Evolutionary conservation across 2,329 filamentous ascomycete genomes (phyloP).

Genomic region (Fusarium cyanostomum): DNA sequence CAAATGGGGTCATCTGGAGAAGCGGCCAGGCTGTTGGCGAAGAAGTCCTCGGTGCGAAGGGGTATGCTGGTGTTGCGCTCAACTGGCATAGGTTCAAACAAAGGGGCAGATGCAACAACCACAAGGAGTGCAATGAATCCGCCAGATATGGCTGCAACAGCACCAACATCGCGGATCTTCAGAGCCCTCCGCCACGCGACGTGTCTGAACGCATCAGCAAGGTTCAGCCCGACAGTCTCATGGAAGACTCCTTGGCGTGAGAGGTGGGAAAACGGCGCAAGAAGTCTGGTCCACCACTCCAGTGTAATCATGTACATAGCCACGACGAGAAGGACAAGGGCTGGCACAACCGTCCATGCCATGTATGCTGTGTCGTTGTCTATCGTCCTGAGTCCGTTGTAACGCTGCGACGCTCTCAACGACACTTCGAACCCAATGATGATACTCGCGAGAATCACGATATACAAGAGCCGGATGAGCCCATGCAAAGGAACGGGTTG

Average conservation of each 20-base stretch:
- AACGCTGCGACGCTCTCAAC: constrained; percentile 43
- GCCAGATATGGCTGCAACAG: constrained; percentile 41
- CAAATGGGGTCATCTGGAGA: constrained; percentile 36
- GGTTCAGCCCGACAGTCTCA: constrained; percentile 45
- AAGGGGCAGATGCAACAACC: constrained; percentile 44
- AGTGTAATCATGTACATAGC: constrained; percentile 45
- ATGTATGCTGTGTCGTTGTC: constrained; percentile 44
- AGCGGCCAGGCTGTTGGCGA: constrained; percentile 42
- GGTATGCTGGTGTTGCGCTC: constrained; percentile 35
- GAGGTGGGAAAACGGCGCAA: constrained; percentile 48
- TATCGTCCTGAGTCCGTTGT: constrained; percentile 46
- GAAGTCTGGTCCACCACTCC: constrained; percentile 46
- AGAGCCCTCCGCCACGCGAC: constrained; percentile 43
- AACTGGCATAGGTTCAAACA: constrained; percentile 46
- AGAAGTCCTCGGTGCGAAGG: constrained; percentile 44
- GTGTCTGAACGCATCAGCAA: constrained; percentile 46
- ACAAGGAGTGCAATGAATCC: constrained; percentile 45
- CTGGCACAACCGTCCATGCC: constrained; percentile 49
- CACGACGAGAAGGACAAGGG: constrained; percentile 42
- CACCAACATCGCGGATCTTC: constrained; percentile 41
- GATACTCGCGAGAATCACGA: constrained; percentile 42
- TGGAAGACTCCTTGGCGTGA: constrained; percentile 41
- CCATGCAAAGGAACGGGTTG: constrained; percentile 47
- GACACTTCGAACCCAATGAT: constrained; percentile 49
- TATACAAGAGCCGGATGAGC: constrained; percentile 39